Evolutionary conservation across 495 filamentous ascomycete species (phyloP).

Genomic region (Halenospora varia): DNA sequence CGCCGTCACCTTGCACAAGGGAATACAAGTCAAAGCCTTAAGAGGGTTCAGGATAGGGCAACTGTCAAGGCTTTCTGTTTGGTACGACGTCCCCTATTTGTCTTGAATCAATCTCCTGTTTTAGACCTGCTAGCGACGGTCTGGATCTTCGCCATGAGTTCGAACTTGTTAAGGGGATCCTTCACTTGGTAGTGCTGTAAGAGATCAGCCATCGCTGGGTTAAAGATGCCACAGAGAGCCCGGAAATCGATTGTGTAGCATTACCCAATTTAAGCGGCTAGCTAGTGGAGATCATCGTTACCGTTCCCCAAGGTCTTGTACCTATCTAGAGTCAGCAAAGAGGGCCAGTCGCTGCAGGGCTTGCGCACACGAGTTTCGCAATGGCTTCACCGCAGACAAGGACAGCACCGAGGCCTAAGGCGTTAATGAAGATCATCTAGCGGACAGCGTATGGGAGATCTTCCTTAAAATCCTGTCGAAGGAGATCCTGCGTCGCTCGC

Average conservation of each 20-base stretch:
- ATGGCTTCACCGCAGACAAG: conserved; percentile 2
- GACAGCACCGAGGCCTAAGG: conserved; percentile 3
- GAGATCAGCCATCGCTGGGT: background rate
- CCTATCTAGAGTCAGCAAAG: background rate
- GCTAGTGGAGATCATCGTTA: background rate
- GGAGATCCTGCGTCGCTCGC: conserved; percentile 11
- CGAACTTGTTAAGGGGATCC: background rate
- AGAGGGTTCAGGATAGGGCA: too few relatives aligned
- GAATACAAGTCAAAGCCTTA: too few relatives aligned
- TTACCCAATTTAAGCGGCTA: background rate
- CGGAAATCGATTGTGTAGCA: background rate
- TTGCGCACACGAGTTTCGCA: background rate
- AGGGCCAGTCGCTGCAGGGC: background rate
- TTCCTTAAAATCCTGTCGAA: conserved; percentile 4
- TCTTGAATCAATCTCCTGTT: too few relatives aligned
- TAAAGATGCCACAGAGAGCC: conserved; percentile 1
- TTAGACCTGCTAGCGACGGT: too few relatives aligned
- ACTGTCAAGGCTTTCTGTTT: too few relatives aligned
- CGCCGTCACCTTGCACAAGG: too few relatives aligned
- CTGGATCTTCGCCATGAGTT: conserved; percentile 1
- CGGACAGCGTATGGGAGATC: conserved; percentile 7
- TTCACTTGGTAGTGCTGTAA: background rate
- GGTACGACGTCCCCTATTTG: too few relatives aligned
- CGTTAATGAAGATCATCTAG: conserved; percentile 15
- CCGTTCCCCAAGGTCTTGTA: background rate